These are phyloP conservation scores for Penicillium subrubescens DNA, from an alignment of 495 filamentous ascomycete genomes.

Conservation along the genomic window DNA sequence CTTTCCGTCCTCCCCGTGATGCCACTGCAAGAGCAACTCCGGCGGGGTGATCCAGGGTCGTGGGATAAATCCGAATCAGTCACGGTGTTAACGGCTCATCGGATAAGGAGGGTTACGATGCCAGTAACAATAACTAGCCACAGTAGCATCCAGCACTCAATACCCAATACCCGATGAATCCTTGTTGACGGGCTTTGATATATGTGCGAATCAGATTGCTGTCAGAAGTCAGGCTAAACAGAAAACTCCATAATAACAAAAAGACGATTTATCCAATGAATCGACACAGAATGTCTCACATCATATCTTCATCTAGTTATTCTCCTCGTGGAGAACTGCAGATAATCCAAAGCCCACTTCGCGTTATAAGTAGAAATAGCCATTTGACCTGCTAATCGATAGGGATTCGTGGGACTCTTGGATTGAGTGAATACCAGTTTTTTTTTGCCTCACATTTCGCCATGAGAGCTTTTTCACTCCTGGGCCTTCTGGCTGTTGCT, in stretches of 20 bases:
- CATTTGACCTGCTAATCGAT: neutral
- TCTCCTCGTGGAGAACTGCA: slow-evolving; percentile 2
- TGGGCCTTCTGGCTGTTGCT: neutral
- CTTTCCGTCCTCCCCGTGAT: neutral
- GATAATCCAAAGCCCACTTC: neutral
- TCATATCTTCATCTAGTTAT: neutral
- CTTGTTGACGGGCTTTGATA: neutral
- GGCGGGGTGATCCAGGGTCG: neutral
- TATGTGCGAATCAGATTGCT: neutral
- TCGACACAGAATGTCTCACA: neutral
- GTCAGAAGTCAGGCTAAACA: neutral
- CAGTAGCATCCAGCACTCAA: neutral
- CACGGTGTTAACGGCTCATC: neutral
- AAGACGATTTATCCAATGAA: neutral
- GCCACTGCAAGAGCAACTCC: neutral
- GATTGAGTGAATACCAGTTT: neutral
- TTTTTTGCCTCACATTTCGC: slow-evolving; percentile 6
- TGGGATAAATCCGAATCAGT: slow-evolving; percentile 7
- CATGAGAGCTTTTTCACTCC: slow-evolving; percentile 9
- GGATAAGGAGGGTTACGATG: neutral
- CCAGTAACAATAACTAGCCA: neutral
- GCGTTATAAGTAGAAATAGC: neutral
- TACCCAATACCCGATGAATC: neutral
- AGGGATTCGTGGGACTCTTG: neutral
- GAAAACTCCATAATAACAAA: neutral